Evolutionary conservation across 441 rosid genomes (phyloP), one percentile per base, ranked within the genome.

Genomic region (Mallotus repandus): DNA sequence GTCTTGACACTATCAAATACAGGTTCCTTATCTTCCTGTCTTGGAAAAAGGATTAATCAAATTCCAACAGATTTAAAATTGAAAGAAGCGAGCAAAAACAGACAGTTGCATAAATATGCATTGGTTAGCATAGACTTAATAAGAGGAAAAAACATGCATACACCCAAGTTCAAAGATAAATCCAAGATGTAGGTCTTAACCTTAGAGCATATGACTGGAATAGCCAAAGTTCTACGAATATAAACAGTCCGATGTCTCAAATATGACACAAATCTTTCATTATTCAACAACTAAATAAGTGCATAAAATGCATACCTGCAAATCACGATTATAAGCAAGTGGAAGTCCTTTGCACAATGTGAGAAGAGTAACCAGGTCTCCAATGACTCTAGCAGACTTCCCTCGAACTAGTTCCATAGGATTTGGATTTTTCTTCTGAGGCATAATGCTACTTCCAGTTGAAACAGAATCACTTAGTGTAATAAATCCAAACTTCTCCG

Each of bases 341-440:
- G 98, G 98, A 84, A 96, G 98, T 60, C 99, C 99, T 84, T 96
- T 96, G 87, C 99, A 93, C 55, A 93, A 71, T n/a, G 91, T 88
- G 67, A 96, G 84, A 78, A 93, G 90, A 14, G 97, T 90, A 66
- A 90, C 91, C 52, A 93, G 82, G 78, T 87, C 89, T n/a, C 97
- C 98, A 38, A 96, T 82, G 71, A 88, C 91, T 76, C 97, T 80
- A 29, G 94, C 97, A 78, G 98, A 91, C 82, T 96, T 96, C 43
- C 98, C 98, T 63, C 97, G 87, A 62, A 93, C 97, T 78, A 96
- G 99, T 77, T 93, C 97, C 98, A 93, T 91, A n/a, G 98, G 99
- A 81, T 96, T 97, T 57, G 97, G 97, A 82, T 93, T 96, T 83
- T 96, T 93, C 92, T 96, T 91, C 83, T 93, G 99, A 69, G 99